These are phyloP conservation scores for Populus ilicifolia DNA, from an alignment of 345 rosid species.

Conservation along the genomic window DNA sequence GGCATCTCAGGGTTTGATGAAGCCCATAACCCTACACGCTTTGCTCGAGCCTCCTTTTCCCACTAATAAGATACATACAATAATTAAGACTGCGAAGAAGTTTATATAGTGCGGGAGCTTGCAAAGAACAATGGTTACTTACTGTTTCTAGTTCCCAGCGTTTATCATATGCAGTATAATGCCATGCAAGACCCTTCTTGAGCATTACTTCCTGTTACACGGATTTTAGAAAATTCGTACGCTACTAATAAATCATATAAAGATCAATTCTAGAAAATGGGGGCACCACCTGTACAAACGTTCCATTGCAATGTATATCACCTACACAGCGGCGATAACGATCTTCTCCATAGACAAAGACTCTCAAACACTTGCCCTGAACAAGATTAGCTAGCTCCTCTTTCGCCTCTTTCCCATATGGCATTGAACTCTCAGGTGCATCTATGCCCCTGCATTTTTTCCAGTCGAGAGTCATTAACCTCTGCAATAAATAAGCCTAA, in stretches of 20 bases:
- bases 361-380: conserved; percentile 58
- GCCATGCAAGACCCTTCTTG: conserved; percentile 86
- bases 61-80: conserved; percentile 35
- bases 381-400: conserved; percentile 52
- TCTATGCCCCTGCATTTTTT: conserved; percentile 68
- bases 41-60: conserved; percentile 70
- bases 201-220: conserved; percentile 60
- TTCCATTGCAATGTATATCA: conserved; percentile 69
- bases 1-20: conserved; percentile 69
- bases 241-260: not conserved
- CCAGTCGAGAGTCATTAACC: conserved; percentile 4
- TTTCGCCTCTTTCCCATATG: conserved; percentile 67
- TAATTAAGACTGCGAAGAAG: not conserved
- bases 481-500: not conserved
- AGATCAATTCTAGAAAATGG: not conserved
- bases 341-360: conserved; percentile 62
- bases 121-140: not conserved
- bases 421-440: conserved; percentile 79
- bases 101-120: not conserved
- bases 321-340: conserved; percentile 64
- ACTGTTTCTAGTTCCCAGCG: conserved; percentile 54
- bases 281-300: conserved; percentile 49
- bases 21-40: conserved; percentile 75
- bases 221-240: not conserved
- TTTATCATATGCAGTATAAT: conserved; percentile 58